Conservation (phyloP, 2,329 filamentous ascomycete species). For the Cladophialophora immunda region DNA sequence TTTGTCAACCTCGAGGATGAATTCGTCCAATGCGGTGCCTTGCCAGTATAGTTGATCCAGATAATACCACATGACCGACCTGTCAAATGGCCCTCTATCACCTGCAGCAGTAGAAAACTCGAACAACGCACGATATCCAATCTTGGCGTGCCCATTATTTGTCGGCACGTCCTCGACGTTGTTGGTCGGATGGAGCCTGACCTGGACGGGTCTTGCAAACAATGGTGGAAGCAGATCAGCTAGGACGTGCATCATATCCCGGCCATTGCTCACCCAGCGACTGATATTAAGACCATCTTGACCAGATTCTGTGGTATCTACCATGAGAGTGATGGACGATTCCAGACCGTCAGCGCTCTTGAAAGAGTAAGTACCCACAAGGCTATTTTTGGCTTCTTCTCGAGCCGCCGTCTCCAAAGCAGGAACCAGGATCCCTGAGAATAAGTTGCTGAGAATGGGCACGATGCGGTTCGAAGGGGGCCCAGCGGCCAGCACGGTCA, state of each 20-base stretch:
- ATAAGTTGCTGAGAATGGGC: slow-evolving; percentile 11
- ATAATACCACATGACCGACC: no score
- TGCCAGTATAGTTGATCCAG: no score
- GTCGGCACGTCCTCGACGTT: no score
- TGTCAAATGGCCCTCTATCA: no score
- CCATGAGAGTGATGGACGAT: background rate
- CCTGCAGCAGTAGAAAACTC: no score
- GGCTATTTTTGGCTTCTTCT: slow-evolving; percentile 15
- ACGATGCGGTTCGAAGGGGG: background rate
- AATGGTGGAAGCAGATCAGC: slow-evolving; percentile 6
- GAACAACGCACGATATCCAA: no score
- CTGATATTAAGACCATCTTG: background rate
- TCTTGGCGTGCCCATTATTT: no score
- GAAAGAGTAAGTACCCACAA: slow-evolving; percentile 17
- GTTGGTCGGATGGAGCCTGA: no score
- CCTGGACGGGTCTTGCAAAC: background rate
- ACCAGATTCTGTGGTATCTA: background rate
- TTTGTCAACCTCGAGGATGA: no score
- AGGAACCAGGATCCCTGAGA: slow-evolving; percentile 22
- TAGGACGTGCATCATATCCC: slow-evolving; percentile 9
- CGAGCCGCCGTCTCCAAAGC: slow-evolving; percentile 20
- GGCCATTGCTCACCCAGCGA: slow-evolving; percentile 6
- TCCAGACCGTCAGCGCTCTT: background rate
- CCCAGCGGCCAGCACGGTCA: slow-evolving; percentile 46
- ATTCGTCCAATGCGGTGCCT: no score